Base-by-base conservation (phyloP, 2,329 filamentous ascomycete genomes). In the Alternaria triticina region DNA sequence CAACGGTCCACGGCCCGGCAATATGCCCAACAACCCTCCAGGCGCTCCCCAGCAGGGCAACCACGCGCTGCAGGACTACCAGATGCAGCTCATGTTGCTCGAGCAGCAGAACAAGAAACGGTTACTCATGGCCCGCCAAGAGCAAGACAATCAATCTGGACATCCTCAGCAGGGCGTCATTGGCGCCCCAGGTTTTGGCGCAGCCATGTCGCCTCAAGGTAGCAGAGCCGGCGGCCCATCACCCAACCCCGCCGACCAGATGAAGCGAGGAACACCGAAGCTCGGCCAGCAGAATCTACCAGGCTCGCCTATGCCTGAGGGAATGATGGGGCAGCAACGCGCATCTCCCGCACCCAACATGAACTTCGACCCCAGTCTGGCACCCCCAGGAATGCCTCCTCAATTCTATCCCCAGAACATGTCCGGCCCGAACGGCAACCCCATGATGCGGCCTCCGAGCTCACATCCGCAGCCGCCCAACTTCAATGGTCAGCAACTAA, bases 41-140 rank as follows among this genome's bases (percentile, higher is more conserved):
- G 76, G 80, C 64, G 74, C 84, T 81, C 65, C 85, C 81, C 71
- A 85, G 57, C 71, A 86, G 57, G 91, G 90, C 80, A 95, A 93
- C 77, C 91, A 94, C 77, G 92, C 92, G 22, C 84, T 95, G 49
- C 91, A 94, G 79, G 92, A 96, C 78, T 95, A 95, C 74, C 92
- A 95, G 82, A 94, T 94, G 91, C 92, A 95, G 78, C 82, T 95
- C 76, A 95, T 94, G 92, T 82, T 94, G 54, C 86, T 95, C 15
- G 92, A 95, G 80, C 92, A 94, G 80, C 91, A 95, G 81, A 95
- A 95, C 73, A 95, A 94, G 85, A 94, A 94, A 81, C 86, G 92
- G 17, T 84, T 95, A 52, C 89, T 94, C 84, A 93, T 94, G 91
- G 92, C 92, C 40, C 88, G 92, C 17, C 91, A 89, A 80, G 88